A percentile compares a stretch with the other conserved stretches of the same genome.
Evolutionary conservation across 495 filamentous ascomycete species (phyloP).

Genomic region (Hypoxylon fragiforme): DNA sequence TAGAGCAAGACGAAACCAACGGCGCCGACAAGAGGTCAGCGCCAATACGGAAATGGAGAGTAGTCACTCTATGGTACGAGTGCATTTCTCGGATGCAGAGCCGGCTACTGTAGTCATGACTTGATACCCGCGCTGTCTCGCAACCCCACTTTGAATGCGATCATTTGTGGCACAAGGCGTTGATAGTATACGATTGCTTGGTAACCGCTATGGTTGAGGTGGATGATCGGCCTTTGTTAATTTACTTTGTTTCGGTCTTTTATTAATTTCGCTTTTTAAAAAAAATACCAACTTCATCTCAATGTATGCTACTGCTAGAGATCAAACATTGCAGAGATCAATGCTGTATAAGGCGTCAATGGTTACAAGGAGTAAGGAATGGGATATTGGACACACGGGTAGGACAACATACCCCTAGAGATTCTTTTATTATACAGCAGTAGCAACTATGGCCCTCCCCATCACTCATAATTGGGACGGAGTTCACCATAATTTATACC

Average conservation of each 20-base stretch:
- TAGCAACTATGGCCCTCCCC: not conserved
- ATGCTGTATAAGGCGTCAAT: slow-evolving; percentile 3
- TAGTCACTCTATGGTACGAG: slow-evolving; percentile 34
- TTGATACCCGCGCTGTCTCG: slow-evolving; percentile 2
- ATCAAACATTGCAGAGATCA: not conserved
- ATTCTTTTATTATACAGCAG: slow-evolving; percentile 13
- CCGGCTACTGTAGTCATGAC: slow-evolving; percentile 36
- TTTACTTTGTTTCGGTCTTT: too few species aligned
- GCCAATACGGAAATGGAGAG: slow-evolving; percentile 24
- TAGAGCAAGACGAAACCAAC: slow-evolving; percentile 69
- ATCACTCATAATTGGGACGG: not conserved
- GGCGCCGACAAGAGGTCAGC: slow-evolving; percentile 51
- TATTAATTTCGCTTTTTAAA: too few species aligned
- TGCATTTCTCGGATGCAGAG: slow-evolving; percentile 33
- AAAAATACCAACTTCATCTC: too few species aligned
- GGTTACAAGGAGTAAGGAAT: slow-evolving; percentile 1
- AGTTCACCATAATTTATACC: slow-evolving; percentile 58
- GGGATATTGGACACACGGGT: not conserved
- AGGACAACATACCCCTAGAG: slow-evolving; percentile 9
- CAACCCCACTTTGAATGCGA: not conserved
- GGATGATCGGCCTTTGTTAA: too few species aligned
- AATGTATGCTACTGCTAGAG: too few species aligned
- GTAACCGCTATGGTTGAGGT: too few species aligned
- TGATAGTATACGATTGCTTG: too few species aligned
- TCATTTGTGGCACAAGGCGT: too few species aligned